Evolutionary conservation across 169 alveolate genomes (phyloP).

Genomic region (Cyclospora cayetanensis): DNA sequence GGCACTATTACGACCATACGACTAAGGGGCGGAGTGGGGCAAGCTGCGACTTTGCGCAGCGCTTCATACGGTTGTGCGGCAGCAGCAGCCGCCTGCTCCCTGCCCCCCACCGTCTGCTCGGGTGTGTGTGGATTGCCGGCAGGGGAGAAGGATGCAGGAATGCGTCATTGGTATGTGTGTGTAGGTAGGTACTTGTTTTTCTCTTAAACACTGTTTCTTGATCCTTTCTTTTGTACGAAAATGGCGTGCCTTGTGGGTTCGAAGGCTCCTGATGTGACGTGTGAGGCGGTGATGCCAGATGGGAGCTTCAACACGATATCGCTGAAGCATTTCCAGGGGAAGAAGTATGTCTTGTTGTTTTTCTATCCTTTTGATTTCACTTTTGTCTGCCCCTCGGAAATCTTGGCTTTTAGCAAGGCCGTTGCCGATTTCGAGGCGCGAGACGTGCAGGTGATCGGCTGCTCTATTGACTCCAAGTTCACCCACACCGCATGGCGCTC

Average conservation of each 20-base stretch:
- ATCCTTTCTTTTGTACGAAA: neutral
- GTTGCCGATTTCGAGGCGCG: slow-evolving; percentile 92
- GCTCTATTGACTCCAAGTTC: slow-evolving; percentile 97
- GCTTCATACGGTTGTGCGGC: too few species aligned
- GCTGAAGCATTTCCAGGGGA: slow-evolving; percentile 93
- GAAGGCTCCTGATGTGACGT: slow-evolving; percentile 96
- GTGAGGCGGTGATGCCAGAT: slow-evolving; percentile 95
- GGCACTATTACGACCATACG: too few species aligned
- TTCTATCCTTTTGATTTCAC: slow-evolving; percentile 99
- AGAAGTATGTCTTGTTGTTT: slow-evolving; percentile 96
- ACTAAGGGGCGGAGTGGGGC: too few species aligned
- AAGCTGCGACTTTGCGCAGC: too few species aligned
- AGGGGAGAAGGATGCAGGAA: too few species aligned
- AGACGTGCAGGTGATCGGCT: slow-evolving; percentile 85
- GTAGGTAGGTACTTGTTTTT: too few species aligned
- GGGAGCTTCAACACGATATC: slow-evolving; percentile 91
- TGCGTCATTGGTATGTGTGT: too few species aligned
- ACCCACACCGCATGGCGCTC: slow-evolving; percentile 97
- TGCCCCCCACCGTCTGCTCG: too few species aligned
- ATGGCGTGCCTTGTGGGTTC: slow-evolving; percentile 8
- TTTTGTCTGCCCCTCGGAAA: slow-evolving; percentile 99
- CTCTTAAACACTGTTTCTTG: too few species aligned
- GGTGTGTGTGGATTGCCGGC: too few species aligned
- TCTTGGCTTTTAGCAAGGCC: slow-evolving; percentile 94
- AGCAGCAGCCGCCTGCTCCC: too few species aligned